phyloP scores from a whole-genome alignment of 2,329 filamentous ascomycete species.

The Thelonectria olida region DNA sequence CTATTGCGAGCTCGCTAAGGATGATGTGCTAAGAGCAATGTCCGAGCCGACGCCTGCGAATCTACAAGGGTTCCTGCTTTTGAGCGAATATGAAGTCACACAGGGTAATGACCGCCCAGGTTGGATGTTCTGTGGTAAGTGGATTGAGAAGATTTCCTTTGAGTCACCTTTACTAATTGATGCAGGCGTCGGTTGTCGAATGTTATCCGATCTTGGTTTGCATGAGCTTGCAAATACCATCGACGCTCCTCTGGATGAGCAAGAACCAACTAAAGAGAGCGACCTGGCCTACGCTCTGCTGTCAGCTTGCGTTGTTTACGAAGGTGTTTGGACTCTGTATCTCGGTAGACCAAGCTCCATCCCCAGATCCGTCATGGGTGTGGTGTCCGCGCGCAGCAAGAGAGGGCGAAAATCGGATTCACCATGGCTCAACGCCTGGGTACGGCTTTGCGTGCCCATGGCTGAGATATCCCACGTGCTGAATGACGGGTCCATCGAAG shows the following conservation, averaged over 20 bases:
- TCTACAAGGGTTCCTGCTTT: slow-evolving; percentile 16
- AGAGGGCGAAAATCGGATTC: slow-evolving; percentile 11
- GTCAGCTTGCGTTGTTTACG: slow-evolving; percentile 18
- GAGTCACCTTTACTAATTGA: neutral
- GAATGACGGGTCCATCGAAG: slow-evolving; percentile 5
- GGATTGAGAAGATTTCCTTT: too few relatives aligned
- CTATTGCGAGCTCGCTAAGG: slow-evolving; percentile 13
- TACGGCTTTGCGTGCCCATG: slow-evolving; percentile 20
- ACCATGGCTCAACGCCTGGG: slow-evolving; percentile 19
- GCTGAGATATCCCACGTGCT: slow-evolving; percentile 17
- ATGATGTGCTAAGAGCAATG: slow-evolving; percentile 10
- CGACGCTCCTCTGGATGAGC: neutral
- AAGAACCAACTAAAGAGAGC: neutral
- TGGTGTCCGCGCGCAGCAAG: slow-evolving; percentile 8
- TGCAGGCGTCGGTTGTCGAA: slow-evolving; percentile 19
- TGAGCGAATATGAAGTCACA: slow-evolving; percentile 24
- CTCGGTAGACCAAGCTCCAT: slow-evolving; percentile 25
- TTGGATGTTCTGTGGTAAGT: slow-evolving; percentile 25
- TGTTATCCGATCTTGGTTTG: slow-evolving; percentile 22
- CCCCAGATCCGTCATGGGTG: slow-evolving; percentile 10
- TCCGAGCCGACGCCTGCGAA: slow-evolving; percentile 20
- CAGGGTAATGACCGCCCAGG: slow-evolving; percentile 20
- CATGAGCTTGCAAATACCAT: slow-evolving; percentile 14
- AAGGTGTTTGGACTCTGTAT: slow-evolving; percentile 22
- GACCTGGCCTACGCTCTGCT: slow-evolving; percentile 18